Evolutionary conservation across 1,284 basidiomycete genomes (phyloP).

Genomic region (Pseudozyma pruni): DNA sequence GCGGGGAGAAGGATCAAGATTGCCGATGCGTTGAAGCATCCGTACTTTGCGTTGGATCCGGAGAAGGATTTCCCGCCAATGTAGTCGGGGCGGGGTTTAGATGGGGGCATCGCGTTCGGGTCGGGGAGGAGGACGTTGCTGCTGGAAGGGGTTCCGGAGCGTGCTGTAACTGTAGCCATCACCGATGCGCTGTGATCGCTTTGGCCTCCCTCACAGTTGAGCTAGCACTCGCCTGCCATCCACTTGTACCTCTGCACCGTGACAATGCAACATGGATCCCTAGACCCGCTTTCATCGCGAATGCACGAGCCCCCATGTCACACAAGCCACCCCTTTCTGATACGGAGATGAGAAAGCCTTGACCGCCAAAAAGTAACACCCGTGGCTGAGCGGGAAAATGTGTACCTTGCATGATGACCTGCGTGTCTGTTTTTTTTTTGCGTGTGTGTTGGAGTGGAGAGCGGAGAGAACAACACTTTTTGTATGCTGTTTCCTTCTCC

Average conservation of each 20-base stretch:
- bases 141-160: no score
- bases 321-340: no score
- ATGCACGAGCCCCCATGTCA: no score
- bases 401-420: background rate
- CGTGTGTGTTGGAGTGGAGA: background rate
- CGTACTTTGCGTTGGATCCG: slow-evolving; percentile 61
- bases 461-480: background rate
- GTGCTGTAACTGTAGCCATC: no score
- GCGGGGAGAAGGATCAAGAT: slow-evolving; percentile 74
- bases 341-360: no score
- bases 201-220: no score
- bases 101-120: background rate
- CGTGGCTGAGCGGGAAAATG: no score
- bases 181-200: no score
- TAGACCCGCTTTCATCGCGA: no score
- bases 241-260: no score
- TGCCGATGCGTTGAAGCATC: slow-evolving; percentile 62
- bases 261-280: no score
- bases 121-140: background rate
- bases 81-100: slow-evolving; percentile 2
- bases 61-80: slow-evolving; percentile 59
- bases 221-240: no score
- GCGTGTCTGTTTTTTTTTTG: background rate
- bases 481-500: background rate
- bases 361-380: background rate